Evolutionary conservation across 2,329 filamentous ascomycete genomes (phyloP).

Genomic region (Chrysoporthe cubensis): DNA sequence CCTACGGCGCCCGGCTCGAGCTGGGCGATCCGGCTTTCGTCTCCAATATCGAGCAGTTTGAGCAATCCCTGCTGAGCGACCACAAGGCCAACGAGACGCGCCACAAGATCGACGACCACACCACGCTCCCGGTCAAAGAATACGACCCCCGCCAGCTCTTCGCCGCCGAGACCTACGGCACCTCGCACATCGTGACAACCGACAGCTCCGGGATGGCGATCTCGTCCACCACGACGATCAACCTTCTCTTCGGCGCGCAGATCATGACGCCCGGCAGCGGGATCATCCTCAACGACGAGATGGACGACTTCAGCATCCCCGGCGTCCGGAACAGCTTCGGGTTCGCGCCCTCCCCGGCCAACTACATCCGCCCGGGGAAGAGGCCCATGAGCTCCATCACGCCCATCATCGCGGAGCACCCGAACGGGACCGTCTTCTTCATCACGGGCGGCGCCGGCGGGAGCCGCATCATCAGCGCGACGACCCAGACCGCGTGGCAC

Average conservation of each 20-base stretch:
- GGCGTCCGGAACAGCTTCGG: conserved; percentile 79
- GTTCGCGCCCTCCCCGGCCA: conserved; percentile 76
- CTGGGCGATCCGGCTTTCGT: conserved; percentile 85
- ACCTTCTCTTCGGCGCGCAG: conserved; percentile 80
- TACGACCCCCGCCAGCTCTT: conserved; percentile 75
- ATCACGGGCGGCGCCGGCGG: conserved; percentile 80
- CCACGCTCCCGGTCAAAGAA: conserved; percentile 70
- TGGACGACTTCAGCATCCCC: conserved; percentile 87
- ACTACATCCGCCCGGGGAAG: conserved; percentile 82
- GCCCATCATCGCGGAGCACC: conserved; percentile 74
- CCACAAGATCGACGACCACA: conserved; percentile 69
- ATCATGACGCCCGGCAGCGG: conserved; percentile 82
- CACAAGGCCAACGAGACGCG: conserved; percentile 63
- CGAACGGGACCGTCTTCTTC: conserved; percentile 71
- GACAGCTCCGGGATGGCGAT: conserved; percentile 77
- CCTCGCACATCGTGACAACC: conserved; percentile 72
- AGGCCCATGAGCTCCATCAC: conserved; percentile 83
- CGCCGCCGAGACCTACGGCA: conserved; percentile 71
- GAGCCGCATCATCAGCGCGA: conserved; percentile 81
- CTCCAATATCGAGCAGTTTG: conserved; percentile 62
- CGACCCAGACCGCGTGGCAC: conserved; percentile 76
- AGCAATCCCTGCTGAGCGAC: conserved; percentile 69
- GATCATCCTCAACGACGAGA: conserved; percentile 75
- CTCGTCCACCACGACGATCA: conserved; percentile 84
- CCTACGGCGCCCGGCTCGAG: conserved; percentile 76